Evolutionary conservation across 306 rosid genomes (phyloP), one percentile per base, ranked within the genome.

Genomic region (Dryas alaskensis): DNA sequence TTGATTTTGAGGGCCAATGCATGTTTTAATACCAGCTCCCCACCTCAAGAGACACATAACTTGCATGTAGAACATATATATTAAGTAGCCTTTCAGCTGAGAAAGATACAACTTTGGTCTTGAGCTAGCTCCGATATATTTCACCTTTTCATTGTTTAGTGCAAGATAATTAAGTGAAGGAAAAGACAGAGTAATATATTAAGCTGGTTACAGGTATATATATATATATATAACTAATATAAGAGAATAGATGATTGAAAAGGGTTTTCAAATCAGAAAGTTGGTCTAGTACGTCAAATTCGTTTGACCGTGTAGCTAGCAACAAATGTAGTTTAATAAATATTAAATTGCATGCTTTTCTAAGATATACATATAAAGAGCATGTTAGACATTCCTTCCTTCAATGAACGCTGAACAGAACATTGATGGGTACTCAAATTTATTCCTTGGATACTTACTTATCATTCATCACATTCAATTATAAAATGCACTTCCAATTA

Each of bases 311-410:
- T 43, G 58, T 44, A 62, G 65, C 70, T 4, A 11, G 31, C 27
- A 59, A 11, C 40, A 27, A 66, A 66, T 27, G 14, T 8, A 50
- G 22, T 53, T 40, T 25, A 66, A 48, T 65, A 55, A 66, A 48
- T 65, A 55, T 42, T 17, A 39, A 47, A 55, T 6, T 72, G 74
- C 65, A 31, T 31, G 37, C 60, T 57, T 58, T 44, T 57, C 67
- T 42, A 10, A 60, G 60, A 27, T 55, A 37, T 48, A 37, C 4
- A 50, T 13, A 37, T 13, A 48, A 44, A 55, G 10, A 17, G 74
- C 70, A 31, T 52, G 46, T 17, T 31, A 55, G 54, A 78, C 76
- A 84, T 87, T 80, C 80, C 70, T 82, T 87, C 65, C 86, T 84
- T 87, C 80, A 64, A 67, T 76, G 43, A 69, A 31, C 37, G 37